Base-by-base conservation (phyloP, 2,329 filamentous ascomycete genomes). In the Pseudonectria foliicola region DNA sequence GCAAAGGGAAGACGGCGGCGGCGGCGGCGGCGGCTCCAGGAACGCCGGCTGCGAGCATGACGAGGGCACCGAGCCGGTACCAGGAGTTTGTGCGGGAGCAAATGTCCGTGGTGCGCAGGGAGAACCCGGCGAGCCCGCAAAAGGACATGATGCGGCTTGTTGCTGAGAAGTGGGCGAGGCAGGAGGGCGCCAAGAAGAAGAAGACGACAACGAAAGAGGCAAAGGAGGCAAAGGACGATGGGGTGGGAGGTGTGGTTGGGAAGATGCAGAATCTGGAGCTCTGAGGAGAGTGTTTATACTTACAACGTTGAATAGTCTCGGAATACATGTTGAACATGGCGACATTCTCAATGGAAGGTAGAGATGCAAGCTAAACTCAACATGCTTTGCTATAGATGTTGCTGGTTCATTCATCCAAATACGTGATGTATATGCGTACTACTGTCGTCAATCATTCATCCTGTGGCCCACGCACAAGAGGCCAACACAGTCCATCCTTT, bases 71-170 rank as follows among this genome's bases (percentile, higher is more conserved):
- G 32, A 69, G 59, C 14, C 63, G 62, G 13, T 75, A 73, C 27
- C 71, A 74, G 45, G 37, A 45, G 3, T 75, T 75, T 38, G 65
- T 89, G 43, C 85, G 80, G 62, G 70, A 74, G 50, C 72, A 89
- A 51, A 85, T 85, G 69, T 70, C 65, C 35, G 58, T 64, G 23
- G 64, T 86, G 3, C 77, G 64, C 58, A 64, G 60, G 38, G 68
- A 71, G 40, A 71, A 79, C 46, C 75, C 71, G 0, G 65, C 58
- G 27, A 74, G 68, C 45, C 68, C 70, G 11, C 79, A 82, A 52
- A 82, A 79, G 49, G 76, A 80, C 37, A 70, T 87, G 10, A 84
- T 87, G 82, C 71, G 69, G 50, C 64, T 76, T 26, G 66, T 89
- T 39, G 80, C 75, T 13, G 71, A 70, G 50, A 69, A 69, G 53